Evolutionary conservation across 2,329 filamentous ascomycete species (phyloP).

Genomic region (Emergomyces orientalis): DNA sequence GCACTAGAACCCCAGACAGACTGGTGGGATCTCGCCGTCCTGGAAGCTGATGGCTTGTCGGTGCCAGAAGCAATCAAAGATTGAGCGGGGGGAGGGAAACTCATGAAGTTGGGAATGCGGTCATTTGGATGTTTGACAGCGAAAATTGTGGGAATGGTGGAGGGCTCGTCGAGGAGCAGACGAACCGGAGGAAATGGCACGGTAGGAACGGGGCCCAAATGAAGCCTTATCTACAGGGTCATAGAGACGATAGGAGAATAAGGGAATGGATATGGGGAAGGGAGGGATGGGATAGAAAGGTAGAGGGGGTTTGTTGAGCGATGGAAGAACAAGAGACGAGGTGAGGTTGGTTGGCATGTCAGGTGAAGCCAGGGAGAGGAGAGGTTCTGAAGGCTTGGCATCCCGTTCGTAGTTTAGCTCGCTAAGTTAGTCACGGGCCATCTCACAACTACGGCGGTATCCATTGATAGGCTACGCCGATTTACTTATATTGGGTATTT

Average conservation of each 20-base stretch:
- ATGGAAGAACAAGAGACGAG: not conserved
- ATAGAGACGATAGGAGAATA: not conserved
- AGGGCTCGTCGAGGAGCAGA: conserved; percentile 4
- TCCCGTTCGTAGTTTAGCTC: not conserved
- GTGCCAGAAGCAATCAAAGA: conserved; percentile 44
- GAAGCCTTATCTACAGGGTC: not conserved
- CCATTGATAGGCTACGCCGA: not conserved
- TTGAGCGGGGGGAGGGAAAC: conserved; percentile 46
- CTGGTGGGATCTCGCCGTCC: conserved; percentile 41
- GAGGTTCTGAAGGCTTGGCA: conserved; percentile 3
- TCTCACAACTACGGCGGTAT: not conserved
- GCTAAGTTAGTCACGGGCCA: too few species aligned
- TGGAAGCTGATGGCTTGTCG: conserved; percentile 39
- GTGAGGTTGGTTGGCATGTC: conserved; percentile 5
- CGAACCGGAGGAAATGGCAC: not conserved
- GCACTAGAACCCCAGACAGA: conserved; percentile 49
- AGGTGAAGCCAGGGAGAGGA: not conserved
- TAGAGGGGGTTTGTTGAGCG: not conserved
- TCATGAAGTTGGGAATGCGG: conserved; percentile 46
- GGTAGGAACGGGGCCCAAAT: not conserved
- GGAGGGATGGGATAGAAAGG: not conserved
- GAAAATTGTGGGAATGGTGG: conserved; percentile 23
- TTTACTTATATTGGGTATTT: too few species aligned
- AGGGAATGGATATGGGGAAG: not conserved
- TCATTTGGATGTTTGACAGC: conserved; percentile 40